phyloP scores from a whole-genome alignment of 2,329 filamentous ascomycete species.

The Hirsutella thompsonii region DNA sequence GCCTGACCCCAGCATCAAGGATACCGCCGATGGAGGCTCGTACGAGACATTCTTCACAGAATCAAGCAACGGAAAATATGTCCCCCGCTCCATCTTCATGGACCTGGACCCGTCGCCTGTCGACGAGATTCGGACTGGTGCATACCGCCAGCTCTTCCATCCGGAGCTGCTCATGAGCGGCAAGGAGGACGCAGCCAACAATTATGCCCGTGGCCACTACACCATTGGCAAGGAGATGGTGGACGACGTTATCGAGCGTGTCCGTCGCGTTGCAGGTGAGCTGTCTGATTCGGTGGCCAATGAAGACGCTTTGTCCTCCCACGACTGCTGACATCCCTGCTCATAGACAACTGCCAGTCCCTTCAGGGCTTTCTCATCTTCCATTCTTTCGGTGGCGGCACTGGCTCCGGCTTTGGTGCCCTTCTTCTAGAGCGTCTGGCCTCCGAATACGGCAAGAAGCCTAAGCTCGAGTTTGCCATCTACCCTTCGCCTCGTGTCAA shows the following conservation, averaged over 20 bases:
- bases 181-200: conserved; percentile 68
- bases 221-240: conserved; percentile 68
- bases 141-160: conserved; percentile 58
- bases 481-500: conserved; percentile 60
- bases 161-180: conserved; percentile 59
- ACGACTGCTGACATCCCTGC: not conserved
- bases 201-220: conserved; percentile 66
- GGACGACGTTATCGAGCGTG: conserved; percentile 55
- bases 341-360: conserved; percentile 55
- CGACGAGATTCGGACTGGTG: conserved; percentile 58
- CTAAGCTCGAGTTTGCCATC: conserved; percentile 62
- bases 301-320: not conserved
- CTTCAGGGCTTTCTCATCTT: conserved; percentile 65
- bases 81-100: conserved; percentile 59
- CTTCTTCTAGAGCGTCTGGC: conserved; percentile 60
- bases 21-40: conserved; percentile 47
- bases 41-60: conserved; percentile 66
- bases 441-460: conserved; percentile 66
- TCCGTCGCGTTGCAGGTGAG: conserved; percentile 56
- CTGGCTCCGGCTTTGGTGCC: conserved; percentile 59
- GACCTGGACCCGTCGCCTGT: conserved; percentile 62
- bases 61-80: conserved; percentile 59
- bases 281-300: conserved; percentile 2
- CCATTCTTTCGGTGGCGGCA: conserved; percentile 63
- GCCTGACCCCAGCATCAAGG: conserved; percentile 46